These are phyloP conservation scores for Sugiyamaella novakii DNA, from an alignment of 1,139 yeast genomes.

Conservation along the genomic window DNA sequence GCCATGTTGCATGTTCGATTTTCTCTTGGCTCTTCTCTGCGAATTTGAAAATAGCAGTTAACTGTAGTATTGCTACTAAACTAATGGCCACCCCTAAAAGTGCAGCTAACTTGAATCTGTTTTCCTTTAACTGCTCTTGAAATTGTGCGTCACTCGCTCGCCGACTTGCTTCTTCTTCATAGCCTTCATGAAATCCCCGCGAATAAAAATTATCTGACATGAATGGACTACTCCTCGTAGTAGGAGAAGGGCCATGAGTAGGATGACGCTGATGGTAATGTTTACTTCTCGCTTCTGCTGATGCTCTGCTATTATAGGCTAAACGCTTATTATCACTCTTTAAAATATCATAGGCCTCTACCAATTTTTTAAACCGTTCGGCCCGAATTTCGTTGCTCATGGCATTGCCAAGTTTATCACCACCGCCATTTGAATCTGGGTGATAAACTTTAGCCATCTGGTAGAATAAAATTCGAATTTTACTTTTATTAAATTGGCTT, in stretches of 20 bases:
- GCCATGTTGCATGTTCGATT: conserved; percentile 28
- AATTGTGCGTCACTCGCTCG: conserved; percentile 35
- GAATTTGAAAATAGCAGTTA: conserved; percentile 32
- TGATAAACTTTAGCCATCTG: conserved; percentile 79
- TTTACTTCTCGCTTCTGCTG: conserved; percentile 5
- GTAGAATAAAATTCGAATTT: conserved; percentile 59
- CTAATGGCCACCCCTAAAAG: conserved; percentile 31
- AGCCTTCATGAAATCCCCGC: conserved; percentile 24
- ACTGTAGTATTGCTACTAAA: conserved; percentile 36
- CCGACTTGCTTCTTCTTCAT: conserved; percentile 27
- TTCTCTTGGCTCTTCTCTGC: conserved; percentile 30
- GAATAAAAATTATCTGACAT: conserved; percentile 19
- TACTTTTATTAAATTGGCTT: conserved; percentile 44
- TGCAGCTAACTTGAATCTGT: conserved; percentile 35
- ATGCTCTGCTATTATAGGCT: conserved; percentile 44
- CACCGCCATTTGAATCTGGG: conserved; percentile 56
- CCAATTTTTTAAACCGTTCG: conserved; percentile 67
- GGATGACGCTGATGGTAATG: conserved; percentile 3
- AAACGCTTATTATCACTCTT: conserved; percentile 55
- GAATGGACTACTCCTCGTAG: conserved; percentile 1
- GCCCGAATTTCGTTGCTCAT: conserved; percentile 29
- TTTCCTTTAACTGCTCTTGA: conserved; percentile 36
- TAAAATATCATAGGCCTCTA: conserved; percentile 72
- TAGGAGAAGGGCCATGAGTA: conserved; percentile 2
- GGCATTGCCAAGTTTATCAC: conserved; percentile 36